Evolutionary conservation across 2,329 filamentous ascomycete species (phyloP).

Genomic region (Verticillium isaacii): DNA sequence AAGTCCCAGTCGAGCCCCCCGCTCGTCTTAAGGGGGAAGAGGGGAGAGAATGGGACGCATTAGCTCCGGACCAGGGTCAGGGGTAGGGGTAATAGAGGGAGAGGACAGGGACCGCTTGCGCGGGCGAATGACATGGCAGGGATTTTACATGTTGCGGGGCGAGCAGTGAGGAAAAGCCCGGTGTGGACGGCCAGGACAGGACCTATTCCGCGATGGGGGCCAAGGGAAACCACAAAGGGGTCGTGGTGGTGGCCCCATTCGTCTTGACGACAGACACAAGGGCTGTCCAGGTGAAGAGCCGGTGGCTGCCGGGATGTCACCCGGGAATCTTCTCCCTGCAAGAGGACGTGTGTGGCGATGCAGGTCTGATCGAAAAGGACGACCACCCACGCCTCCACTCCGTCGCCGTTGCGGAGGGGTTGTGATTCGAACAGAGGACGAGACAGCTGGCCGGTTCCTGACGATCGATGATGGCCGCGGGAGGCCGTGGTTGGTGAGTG

Average conservation of each 20-base stretch:
- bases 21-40: not conserved
- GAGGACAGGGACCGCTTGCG: constrained; percentile 11
- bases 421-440: not conserved
- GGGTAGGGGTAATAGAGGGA: constrained; percentile 3
- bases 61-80: constrained; percentile 7
- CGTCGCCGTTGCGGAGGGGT: not conserved
- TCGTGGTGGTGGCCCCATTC: constrained; percentile 12
- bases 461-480: not conserved
- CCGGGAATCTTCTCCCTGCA: not conserved
- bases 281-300: not conserved
- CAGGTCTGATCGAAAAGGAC: not conserved
- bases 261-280: constrained; percentile 5
- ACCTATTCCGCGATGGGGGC: not conserved
- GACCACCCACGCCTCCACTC: not conserved
- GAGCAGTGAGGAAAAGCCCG: not conserved
- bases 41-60: constrained; percentile 4
- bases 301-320: not conserved
- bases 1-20: not conserved
- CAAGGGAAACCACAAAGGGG: not conserved
- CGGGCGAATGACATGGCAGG: constrained; percentile 6
- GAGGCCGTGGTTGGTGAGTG: not conserved
- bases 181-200: not conserved
- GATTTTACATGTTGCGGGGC: not conserved
- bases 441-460: not conserved
- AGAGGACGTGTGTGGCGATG: not conserved